phyloP scores from a whole-genome alignment of 202 grass and related monocot species.

The Saccharum hybrid region DNA sequence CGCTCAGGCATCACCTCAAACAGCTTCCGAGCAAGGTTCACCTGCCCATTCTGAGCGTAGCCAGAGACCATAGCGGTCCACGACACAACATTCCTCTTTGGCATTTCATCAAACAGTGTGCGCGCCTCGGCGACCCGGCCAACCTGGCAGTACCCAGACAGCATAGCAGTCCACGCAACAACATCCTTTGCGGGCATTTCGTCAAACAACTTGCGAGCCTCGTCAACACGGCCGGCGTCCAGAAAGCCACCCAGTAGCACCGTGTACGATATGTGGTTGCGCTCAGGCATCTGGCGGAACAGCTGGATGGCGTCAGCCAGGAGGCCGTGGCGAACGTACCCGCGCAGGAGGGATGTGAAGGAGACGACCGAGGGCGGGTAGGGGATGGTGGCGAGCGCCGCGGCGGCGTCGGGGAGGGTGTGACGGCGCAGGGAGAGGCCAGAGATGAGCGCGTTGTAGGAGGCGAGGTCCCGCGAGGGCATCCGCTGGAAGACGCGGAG shows the following conservation, averaged over 20 bases:
- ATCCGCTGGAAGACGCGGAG: conserved; percentile 60
- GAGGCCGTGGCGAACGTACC: conserved; percentile 61
- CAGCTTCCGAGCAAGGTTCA: conserved; percentile 64
- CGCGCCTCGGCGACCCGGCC: conserved; percentile 56
- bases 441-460: conserved; percentile 67
- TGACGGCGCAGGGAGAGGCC: conserved; percentile 52
- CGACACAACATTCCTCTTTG: conserved; percentile 69
- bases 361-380: conserved; percentile 62
- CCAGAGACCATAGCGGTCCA: conserved; percentile 78
- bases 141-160: conserved; percentile 62
- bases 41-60: conserved; percentile 53
- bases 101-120: conserved; percentile 72
- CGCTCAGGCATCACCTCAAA: conserved; percentile 86
- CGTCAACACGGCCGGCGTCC: conserved; percentile 51
- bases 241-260: conserved; percentile 62
- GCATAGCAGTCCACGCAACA: conserved; percentile 65
- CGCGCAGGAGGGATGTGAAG: conserved; percentile 69
- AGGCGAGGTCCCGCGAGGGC: conserved; percentile 63
- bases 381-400: conserved; percentile 66
- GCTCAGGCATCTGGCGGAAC: conserved; percentile 76
- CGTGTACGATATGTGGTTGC: conserved; percentile 71
- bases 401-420: conserved; percentile 56
- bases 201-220: conserved; percentile 62
- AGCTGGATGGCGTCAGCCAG: conserved; percentile 58
- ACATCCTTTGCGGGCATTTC: conserved; percentile 70